Conservation (phyloP, 257 asterid species). For the Solanum paucissectum region DNA sequence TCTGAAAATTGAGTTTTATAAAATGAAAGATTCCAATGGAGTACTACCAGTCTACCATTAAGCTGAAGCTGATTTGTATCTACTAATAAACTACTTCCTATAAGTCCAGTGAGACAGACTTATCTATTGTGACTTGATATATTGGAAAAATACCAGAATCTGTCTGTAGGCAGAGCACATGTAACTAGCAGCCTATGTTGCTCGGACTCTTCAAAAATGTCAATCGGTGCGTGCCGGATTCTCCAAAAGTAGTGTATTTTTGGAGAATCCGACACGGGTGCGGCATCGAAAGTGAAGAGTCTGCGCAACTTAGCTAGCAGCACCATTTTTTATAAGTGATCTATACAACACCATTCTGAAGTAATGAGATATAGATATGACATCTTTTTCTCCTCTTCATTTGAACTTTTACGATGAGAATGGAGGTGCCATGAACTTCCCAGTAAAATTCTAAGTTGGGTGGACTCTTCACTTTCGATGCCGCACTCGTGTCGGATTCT, state of each 20-base stretch:
- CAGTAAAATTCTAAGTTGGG: background rate
- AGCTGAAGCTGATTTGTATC: background rate
- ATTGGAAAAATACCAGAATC: background rate
- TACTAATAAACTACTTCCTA: background rate
- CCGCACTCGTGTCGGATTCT: background rate
- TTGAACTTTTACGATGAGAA: background rate
- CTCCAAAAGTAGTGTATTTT: no score
- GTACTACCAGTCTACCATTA: background rate
- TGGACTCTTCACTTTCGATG: background rate
- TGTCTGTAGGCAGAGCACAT: background rate
- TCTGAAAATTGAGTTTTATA: background rate
- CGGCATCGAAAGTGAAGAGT: no score
- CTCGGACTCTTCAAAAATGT: no score
- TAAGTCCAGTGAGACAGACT: background rate
- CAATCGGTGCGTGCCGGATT: no score
- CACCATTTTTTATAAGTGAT: background rate
- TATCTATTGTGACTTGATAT: background rate
- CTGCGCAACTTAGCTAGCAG: background rate
- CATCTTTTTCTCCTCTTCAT: background rate
- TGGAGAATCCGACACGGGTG: no score
- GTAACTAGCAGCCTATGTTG: background rate
- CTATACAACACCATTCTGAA: background rate
- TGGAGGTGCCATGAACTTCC: background rate
- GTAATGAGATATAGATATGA: background rate
- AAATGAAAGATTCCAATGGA: background rate